Percentiles rank a stretch among this genome's conserved stretches.
Conservation (phyloP, 371 early-diverging fungal species). For the Mycotypha africana region DNA sequence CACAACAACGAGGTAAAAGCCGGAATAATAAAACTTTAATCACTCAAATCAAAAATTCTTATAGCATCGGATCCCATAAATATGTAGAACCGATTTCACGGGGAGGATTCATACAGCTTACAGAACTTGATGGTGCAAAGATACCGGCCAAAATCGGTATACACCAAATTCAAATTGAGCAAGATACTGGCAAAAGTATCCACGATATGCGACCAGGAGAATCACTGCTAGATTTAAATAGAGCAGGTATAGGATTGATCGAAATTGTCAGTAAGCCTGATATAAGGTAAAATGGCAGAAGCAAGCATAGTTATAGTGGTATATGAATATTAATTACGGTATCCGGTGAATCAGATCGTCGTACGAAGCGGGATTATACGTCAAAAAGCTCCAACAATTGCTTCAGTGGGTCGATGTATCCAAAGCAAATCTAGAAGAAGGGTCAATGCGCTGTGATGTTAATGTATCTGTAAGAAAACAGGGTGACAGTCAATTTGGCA, state of each 20-base stretch:
- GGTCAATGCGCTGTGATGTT: slow-evolving; percentile 89
- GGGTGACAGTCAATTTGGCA: slow-evolving; percentile 49
- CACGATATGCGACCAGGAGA: slow-evolving; percentile 57
- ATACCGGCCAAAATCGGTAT: slow-evolving; percentile 55
- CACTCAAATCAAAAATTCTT: too few species aligned
- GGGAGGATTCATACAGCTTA: slow-evolving; percentile 53
- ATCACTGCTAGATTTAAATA: slow-evolving; percentile 78
- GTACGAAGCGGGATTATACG: slow-evolving; percentile 68
- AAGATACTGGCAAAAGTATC: slow-evolving; percentile 87
- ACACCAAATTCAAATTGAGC: slow-evolving; percentile 86
- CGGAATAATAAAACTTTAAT: neutral
- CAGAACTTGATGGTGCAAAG: slow-evolving; percentile 49
- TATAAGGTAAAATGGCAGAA: slow-evolving; percentile 36
- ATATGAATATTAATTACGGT: neutral
- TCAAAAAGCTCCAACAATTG: slow-evolving; percentile 72
- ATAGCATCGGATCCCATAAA: neutral
- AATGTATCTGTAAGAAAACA: slow-evolving; percentile 73
- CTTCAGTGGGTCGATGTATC: slow-evolving; percentile 71
- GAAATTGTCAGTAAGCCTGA: slow-evolving; percentile 92
- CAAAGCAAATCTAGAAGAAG: slow-evolving; percentile 84
- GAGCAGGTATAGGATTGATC: slow-evolving; percentile 83
- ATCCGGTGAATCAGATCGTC: slow-evolving; percentile 39
- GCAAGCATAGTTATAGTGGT: neutral
- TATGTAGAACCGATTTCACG: slow-evolving; percentile 60
- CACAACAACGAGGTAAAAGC: slow-evolving; percentile 68